These are phyloP conservation scores for Puccinellia tenuiflora DNA, from an alignment of 176 grass and related monocot species.

Conservation along the genomic window DNA sequence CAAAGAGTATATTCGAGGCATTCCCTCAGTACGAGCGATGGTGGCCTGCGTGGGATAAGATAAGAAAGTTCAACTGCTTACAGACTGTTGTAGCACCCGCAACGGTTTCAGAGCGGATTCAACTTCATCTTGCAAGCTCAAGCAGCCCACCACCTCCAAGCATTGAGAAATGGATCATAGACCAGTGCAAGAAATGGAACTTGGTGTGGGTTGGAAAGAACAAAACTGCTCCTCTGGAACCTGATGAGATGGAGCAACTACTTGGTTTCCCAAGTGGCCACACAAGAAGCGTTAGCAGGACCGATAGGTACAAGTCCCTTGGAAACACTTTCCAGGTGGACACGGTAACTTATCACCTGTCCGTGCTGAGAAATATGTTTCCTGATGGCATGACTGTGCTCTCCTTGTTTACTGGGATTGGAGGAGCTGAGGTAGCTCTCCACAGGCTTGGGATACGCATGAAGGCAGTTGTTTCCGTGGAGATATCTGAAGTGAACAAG, in stretches of 20 bases:
- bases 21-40: constrained; percentile 46
- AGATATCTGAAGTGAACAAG: constrained; percentile 64
- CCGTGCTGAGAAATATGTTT: constrained; percentile 50
- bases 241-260: constrained; percentile 69
- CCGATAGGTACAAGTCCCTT: constrained; percentile 53
- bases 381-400: constrained; percentile 62
- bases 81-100: constrained; percentile 57
- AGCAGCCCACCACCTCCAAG: constrained; percentile 24
- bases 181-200: constrained; percentile 70
- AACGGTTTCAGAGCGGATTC: constrained; percentile 45
- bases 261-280: constrained; percentile 73
- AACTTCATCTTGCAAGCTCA: constrained; percentile 7
- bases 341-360: constrained; percentile 71
- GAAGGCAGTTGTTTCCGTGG: constrained; percentile 60
- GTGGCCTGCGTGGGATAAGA: constrained; percentile 79
- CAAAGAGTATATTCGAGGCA: constrained; percentile 44
- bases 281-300: constrained; percentile 59
- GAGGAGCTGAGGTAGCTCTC: constrained; percentile 85
- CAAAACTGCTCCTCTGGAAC: constrained; percentile 64
- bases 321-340: constrained; percentile 93
- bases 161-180: constrained; percentile 35
- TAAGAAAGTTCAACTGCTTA: constrained; percentile 73
- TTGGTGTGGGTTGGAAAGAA: constrained; percentile 69
- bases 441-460: constrained; percentile 61
- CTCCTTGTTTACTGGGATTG: constrained; percentile 77